Evolutionary conservation across 1,284 basidiomycete species (phyloP), one percentile per base, ranked within the genome.

Genomic region (Chondrostereum purpureum): DNA sequence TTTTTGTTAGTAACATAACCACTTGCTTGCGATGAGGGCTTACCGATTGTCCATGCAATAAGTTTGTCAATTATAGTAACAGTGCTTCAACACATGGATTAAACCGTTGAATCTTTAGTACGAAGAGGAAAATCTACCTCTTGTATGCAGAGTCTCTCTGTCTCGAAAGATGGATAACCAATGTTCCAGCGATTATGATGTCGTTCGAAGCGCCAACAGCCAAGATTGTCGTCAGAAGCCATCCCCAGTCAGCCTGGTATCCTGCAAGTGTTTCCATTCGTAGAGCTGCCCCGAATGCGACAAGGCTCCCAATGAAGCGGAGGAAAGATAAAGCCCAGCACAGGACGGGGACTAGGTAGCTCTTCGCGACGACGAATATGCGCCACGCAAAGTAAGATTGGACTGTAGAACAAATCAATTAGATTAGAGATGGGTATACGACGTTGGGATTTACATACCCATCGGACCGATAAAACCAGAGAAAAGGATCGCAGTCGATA

Each of bases 191-290:
- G 22, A 61, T 56, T 16, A 57, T 35, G 14, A 61, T 41, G 24
- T 63, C 61, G n/a, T 60, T 50, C 2, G 51, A 54, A 0, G 53
- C 58, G 22, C 59, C 59, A 20, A 55, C 36, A 14, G 53, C 52
- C 11, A 61, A 47, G 2, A 56, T 51, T 12, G 56, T 49, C 2
- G 56, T 61, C 16, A 61, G 51, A 10, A 63, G 49, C 58, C 57
- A 59, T 33, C 48, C 51, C 39, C 45, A 51, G 3, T 48, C 21
- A 1, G 24, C 17, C 12, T 44, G 36, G 33, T 54, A 58, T 2
- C 33, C 31, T 4, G 23, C 18, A n/a, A 61, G 33, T 11, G 47
- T 51, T 1, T 13, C 21, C 5, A 45, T 21, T 4, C 22, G 19
- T 6, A 55, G 34, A 3, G 54, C 58, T 33, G 43, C 44, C 5